phyloP scores from a whole-genome alignment of 345 rosid species.

The Angophora floribunda region DNA sequence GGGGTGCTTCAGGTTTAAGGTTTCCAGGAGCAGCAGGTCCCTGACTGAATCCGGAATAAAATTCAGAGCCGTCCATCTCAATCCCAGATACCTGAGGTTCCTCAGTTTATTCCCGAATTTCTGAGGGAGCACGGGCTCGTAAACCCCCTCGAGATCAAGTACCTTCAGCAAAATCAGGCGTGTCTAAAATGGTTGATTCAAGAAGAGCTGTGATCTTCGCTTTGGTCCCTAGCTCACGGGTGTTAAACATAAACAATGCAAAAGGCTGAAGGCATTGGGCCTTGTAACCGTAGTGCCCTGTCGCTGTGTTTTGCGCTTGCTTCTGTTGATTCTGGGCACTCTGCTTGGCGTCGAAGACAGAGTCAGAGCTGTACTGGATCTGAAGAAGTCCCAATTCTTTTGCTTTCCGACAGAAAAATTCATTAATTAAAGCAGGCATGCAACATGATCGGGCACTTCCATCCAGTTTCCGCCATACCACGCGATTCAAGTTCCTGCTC shows the following conservation, averaged over 20 bases:
- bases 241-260: background rate
- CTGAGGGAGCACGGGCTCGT: constrained; percentile 14
- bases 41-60: constrained; percentile 10
- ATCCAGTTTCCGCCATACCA: constrained; percentile 1
- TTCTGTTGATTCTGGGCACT: background rate
- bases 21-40: constrained; percentile 13
- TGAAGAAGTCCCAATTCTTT: background rate
- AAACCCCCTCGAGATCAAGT: constrained; percentile 18
- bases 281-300: background rate
- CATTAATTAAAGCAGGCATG: background rate
- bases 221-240: background rate
- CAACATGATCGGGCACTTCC: constrained; percentile 13
- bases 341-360: background rate
- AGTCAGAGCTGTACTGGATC: background rate
- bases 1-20: constrained; percentile 29
- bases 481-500: constrained; percentile 4
- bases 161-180: background rate
- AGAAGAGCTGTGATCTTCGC: constrained; percentile 1
- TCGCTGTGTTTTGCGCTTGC: background rate
- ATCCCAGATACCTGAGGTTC: constrained; percentile 12
- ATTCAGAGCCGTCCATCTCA: constrained; percentile 13
- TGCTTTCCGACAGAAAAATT: background rate
- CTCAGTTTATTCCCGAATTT: background rate
- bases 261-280: constrained; percentile 5
- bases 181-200: background rate